Conservation (phyloP, 768 basidiomycete species). For the Boletus subcaerulescens region DNA sequence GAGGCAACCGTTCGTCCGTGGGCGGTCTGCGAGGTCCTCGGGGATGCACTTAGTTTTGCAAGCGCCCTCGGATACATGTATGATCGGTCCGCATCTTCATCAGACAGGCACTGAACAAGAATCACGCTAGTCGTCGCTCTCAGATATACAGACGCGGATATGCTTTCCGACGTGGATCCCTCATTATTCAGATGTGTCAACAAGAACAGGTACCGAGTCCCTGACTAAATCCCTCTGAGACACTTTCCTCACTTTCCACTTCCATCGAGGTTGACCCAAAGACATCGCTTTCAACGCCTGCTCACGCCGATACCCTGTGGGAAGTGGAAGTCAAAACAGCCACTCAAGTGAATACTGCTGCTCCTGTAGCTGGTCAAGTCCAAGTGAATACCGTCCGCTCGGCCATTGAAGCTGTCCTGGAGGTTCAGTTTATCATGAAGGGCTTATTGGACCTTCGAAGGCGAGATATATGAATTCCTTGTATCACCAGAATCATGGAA, state of each 20-base stretch:
- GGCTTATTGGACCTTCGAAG: slow-evolving; percentile 75
- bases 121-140: slow-evolving; percentile 50
- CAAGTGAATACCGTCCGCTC: slow-evolving; percentile 72
- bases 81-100: slow-evolving; percentile 20
- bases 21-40: slow-evolving; percentile 74
- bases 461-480: slow-evolving; percentile 53
- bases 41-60: slow-evolving; percentile 78
- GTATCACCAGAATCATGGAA: not conserved
- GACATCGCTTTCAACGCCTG: slow-evolving; percentile 72
- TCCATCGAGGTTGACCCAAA: slow-evolving; percentile 61
- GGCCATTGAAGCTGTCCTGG: slow-evolving; percentile 71
- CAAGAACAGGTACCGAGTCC: slow-evolving; percentile 62
- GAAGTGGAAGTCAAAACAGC: slow-evolving; percentile 88
- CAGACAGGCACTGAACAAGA: not conserved
- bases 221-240: not conserved
- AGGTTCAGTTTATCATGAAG: slow-evolving; percentile 82
- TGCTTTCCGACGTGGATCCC: slow-evolving; percentile 63
- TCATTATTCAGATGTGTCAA: slow-evolving; percentile 81
- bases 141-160: slow-evolving; percentile 84
- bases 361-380: slow-evolving; percentile 24
- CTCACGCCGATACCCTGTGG: slow-evolving; percentile 80
- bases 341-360: slow-evolving; percentile 68
- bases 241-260: slow-evolving; percentile 1
- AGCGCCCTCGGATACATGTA: slow-evolving; percentile 76
- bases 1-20: slow-evolving; percentile 87